Conservation (phyloP, 1,284 basidiomycete genomes). For the Rhodotorula glutinis region DNA sequence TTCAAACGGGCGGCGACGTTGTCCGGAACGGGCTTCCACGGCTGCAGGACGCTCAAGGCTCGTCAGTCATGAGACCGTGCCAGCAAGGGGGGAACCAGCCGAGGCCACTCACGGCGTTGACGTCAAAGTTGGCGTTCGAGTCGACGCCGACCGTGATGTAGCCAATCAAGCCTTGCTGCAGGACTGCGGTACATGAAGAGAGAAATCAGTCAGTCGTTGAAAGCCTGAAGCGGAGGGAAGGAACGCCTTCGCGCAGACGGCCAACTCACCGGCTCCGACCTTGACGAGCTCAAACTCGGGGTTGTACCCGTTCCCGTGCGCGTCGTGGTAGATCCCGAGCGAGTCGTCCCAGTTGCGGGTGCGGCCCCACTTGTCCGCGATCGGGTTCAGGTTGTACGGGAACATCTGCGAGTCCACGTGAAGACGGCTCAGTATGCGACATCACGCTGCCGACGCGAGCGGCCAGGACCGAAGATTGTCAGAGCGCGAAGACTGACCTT, state of each 20-base stretch:
- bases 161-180: slow-evolving; percentile 51
- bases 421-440: neutral
- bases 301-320: slow-evolving; percentile 48
- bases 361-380: slow-evolving; percentile 48
- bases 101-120: slow-evolving; percentile 23
- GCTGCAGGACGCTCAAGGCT: no score
- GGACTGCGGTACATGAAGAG: slow-evolving; percentile 40
- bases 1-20: neutral
- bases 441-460: no score
- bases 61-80: no score
- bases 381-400: slow-evolving; percentile 51
- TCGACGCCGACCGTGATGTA: slow-evolving; percentile 51
- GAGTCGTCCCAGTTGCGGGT: slow-evolving; percentile 53
- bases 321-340: slow-evolving; percentile 50
- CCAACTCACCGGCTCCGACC: slow-evolving; percentile 43
- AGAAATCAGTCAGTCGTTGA: neutral
- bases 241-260: no score
- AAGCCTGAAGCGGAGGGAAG: neutral
- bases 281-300: slow-evolving; percentile 51
- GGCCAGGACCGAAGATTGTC: neutral
- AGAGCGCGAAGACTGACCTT: slow-evolving; percentile 18
- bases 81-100: no score
- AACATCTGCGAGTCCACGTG: slow-evolving; percentile 31
- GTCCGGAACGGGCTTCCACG: neutral
- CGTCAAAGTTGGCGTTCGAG: slow-evolving; percentile 18